These are phyloP conservation scores for Colletotrichum graminicola DNA, from an alignment of 2,329 filamentous ascomycete genomes.

Conservation along the genomic window DNA sequence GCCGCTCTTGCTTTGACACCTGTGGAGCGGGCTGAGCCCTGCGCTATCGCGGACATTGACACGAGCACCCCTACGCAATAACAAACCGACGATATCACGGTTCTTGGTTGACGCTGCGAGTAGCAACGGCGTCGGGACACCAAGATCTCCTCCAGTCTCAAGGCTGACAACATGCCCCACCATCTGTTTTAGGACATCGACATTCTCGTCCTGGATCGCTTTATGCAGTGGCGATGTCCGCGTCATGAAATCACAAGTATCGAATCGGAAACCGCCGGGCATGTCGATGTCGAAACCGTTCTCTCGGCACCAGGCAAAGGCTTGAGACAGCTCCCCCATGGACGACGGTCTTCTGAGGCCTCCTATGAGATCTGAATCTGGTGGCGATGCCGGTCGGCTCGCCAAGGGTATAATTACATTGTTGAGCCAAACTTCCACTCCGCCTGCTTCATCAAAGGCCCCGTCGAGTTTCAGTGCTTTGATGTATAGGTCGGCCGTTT, in stretches of 20 bases:
- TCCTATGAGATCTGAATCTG: conserved; percentile 2
- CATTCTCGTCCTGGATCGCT: conserved; percentile 45
- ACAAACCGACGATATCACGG: conserved; percentile 45
- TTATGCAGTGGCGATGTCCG: conserved; percentile 47
- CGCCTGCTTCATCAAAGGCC: conserved; percentile 47
- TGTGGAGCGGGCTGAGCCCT: conserved; percentile 46
- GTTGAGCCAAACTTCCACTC: conserved; percentile 46
- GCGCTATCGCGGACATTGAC: conserved; percentile 46
- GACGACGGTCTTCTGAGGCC: conserved; percentile 11
- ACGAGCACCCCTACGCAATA: conserved; percentile 46
- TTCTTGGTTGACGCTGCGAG: conserved; percentile 49
- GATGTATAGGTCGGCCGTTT: conserved; percentile 46
- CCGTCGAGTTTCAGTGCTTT: conserved; percentile 44
- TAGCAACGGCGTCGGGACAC: conserved; percentile 47
- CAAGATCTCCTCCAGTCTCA: conserved; percentile 43
- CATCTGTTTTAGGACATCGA: conserved; percentile 47
- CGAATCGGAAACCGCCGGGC: conserved; percentile 45
- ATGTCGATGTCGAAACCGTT: conserved; percentile 47
- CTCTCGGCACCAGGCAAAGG: conserved; percentile 47
- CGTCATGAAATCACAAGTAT: conserved; percentile 42
- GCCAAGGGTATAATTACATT: conserved; percentile 13
- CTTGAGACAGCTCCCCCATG: conserved; percentile 39
- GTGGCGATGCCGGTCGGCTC: conserved; percentile 22
- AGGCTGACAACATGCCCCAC: conserved; percentile 43
- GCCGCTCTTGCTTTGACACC: conserved; percentile 45